Evolutionary conservation across 148 eudicot genomes (phyloP).

Genomic region (Rhododendron kiyosumense): DNA sequence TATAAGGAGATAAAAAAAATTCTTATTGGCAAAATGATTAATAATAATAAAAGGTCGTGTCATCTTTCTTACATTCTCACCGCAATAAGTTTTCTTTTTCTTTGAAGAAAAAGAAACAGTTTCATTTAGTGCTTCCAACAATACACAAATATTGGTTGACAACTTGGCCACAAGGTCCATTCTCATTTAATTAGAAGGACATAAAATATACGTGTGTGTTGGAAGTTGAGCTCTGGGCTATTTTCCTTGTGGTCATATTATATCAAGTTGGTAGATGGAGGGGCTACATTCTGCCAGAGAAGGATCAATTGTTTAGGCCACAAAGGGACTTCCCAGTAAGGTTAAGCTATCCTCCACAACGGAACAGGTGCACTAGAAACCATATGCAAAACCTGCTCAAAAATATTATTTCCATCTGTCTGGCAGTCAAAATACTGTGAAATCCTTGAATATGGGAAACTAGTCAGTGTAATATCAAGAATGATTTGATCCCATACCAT

Average conservation of each 20-base stretch:
- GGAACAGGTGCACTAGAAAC: background rate
- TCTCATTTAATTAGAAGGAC: background rate
- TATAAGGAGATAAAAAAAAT: background rate
- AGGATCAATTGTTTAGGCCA: background rate
- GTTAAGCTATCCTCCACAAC: background rate
- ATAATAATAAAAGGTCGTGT: too few species aligned
- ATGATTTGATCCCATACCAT: background rate
- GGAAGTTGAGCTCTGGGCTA: background rate
- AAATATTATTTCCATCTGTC: background rate
- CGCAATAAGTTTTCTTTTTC: too few species aligned
- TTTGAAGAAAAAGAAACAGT: too few species aligned
- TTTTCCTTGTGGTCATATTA: background rate
- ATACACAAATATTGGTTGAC: background rate
- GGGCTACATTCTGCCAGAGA: background rate
- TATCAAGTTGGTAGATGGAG: background rate
- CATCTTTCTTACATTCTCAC: background rate
- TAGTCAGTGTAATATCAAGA: background rate
- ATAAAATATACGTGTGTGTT: background rate
- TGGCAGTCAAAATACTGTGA: background rate
- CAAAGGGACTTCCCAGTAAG: background rate
- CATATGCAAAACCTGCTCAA: background rate
- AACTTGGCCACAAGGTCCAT: conserved; percentile 2
- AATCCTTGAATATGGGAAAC: background rate
- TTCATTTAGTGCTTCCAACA: background rate
- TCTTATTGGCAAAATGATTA: background rate